Conservation (phyloP, 208 protist genomes). For the Leishmania guyanensis region DNA sequence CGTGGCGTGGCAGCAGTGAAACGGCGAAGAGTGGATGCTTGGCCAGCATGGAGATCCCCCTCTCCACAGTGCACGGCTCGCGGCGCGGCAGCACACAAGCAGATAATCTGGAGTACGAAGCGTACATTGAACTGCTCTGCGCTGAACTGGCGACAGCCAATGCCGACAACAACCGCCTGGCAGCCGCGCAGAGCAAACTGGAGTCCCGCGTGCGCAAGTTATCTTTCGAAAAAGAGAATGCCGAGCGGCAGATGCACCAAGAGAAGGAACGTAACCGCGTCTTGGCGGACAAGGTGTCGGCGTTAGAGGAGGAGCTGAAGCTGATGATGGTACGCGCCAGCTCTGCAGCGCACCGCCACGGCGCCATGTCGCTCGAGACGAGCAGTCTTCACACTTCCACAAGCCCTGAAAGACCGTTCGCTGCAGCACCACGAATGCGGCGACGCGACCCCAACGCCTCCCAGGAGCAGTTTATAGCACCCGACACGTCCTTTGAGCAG, state of each 20-base stretch:
- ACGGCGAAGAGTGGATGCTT: not conserved
- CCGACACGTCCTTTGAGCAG: not conserved
- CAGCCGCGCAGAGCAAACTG: constrained; percentile 42
- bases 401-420: not conserved
- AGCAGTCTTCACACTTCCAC: not conserved
- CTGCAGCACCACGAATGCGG: not conserved
- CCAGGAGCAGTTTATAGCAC: not conserved
- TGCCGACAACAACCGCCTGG: constrained; percentile 52
- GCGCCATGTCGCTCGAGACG: not conserved
- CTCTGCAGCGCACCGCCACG: not conserved
- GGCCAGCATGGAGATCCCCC: constrained; percentile 18
- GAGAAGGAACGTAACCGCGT: constrained; percentile 51
- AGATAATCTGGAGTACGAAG: constrained; percentile 25
- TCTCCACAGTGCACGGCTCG: constrained; percentile 4
- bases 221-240: constrained; percentile 66
- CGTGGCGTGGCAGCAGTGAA: constrained; percentile 5
- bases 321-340: constrained; percentile 28
- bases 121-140: constrained; percentile 55
- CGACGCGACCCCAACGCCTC: constrained; percentile 15
- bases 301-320: constrained; percentile 50
- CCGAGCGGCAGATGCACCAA: constrained; percentile 52
- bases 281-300: constrained; percentile 44
- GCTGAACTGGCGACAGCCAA: constrained; percentile 45
- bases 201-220: constrained; percentile 53
- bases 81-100: constrained; percentile 1